These are phyloP conservation scores for Arabis alpina DNA, from an alignment of 345 rosid genomes.

Conservation along the genomic window DNA sequence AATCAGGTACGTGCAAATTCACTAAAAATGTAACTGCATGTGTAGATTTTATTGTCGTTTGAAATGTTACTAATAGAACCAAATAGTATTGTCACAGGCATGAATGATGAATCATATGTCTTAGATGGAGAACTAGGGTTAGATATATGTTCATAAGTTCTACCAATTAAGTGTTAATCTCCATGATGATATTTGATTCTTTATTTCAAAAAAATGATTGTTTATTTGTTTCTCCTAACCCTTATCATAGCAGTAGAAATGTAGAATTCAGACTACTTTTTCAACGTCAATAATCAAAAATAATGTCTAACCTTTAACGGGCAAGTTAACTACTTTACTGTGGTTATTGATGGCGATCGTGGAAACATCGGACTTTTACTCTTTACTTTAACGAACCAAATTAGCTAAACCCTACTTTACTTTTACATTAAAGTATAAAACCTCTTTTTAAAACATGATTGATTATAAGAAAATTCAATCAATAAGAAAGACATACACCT, in stretches of 20 bases:
- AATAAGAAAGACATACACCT: background rate
- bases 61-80: background rate
- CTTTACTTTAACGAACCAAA: conserved; percentile 30
- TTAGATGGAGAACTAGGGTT: background rate
- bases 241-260: background rate
- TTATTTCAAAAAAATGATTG: background rate
- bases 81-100: background rate
- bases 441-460: background rate
- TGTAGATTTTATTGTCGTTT: background rate
- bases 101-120: too few relatives aligned
- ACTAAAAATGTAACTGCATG: background rate
- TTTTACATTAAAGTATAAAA: background rate
- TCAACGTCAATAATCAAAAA: conserved; percentile 9
- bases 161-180: background rate
- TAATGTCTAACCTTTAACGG: conserved; percentile 25
- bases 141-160: background rate
- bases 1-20: background rate
- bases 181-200: too few relatives aligned
- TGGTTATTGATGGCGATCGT: conserved; percentile 15
- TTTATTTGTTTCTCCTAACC: background rate
- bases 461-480: conserved; percentile 10
- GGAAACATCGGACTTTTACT: conserved; percentile 33
- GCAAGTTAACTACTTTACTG: conserved; percentile 24
- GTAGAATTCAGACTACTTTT: background rate
- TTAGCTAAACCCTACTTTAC: conserved; percentile 9